A percentile compares a stretch with the other conserved stretches of the same genome.
Conservation (phyloP, 441 rosid species). For the Erodium texanum region DNA sequence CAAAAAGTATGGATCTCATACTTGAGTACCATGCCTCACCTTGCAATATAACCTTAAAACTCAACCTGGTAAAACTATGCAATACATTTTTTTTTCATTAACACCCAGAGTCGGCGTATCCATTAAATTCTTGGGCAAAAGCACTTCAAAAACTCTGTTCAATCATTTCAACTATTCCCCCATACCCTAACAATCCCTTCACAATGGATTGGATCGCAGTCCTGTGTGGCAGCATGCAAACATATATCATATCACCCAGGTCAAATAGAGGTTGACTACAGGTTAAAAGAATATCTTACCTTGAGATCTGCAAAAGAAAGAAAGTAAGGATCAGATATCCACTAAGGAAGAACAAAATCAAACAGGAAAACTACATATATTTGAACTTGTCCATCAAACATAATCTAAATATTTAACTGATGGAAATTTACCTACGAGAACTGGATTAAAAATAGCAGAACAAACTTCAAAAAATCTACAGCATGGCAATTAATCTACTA, state of each 20-base stretch:
- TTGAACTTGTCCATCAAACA: not conserved
- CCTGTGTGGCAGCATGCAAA: constrained; percentile 1
- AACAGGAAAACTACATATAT: not conserved
- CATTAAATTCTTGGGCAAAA: not conserved
- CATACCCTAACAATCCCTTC: not conserved
- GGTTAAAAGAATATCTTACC: constrained; percentile 34
- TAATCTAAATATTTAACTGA: too few species aligned
- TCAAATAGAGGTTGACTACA: constrained; percentile 9
- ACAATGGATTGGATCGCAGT: not conserved
- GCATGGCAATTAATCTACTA: too few species aligned
- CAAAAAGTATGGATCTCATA: not conserved
- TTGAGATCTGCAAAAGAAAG: constrained; percentile 40
- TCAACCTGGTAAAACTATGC: too few species aligned
- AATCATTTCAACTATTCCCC: not conserved
- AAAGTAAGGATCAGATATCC: constrained; percentile 2
- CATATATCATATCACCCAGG: constrained; percentile 16
- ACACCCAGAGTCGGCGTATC: not conserved
- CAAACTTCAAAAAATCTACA: too few species aligned
- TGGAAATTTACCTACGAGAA: too few species aligned
- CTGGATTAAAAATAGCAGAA: too few species aligned
- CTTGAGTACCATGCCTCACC: not conserved
- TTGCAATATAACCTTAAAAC: not conserved
- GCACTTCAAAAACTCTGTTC: not conserved
- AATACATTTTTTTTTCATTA: too few species aligned
- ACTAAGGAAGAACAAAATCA: not conserved